Conservation (phyloP, 2,329 filamentous ascomycete genomes). For the Calonectria hongkongensis region DNA sequence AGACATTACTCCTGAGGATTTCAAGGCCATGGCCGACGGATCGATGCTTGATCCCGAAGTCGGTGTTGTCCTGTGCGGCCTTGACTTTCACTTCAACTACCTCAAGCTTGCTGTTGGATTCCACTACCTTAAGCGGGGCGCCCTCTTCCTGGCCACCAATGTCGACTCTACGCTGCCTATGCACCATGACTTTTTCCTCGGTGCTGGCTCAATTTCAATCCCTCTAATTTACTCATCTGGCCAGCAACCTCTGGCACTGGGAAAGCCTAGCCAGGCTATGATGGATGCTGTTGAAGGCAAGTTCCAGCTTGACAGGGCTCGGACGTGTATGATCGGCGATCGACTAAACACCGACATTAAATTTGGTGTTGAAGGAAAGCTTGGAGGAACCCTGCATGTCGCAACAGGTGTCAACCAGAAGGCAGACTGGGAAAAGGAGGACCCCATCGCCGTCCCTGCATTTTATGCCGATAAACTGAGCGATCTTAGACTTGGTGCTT, state of each 20-base stretch:
- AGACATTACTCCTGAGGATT: conserved; percentile 88
- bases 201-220: conserved; percentile 88
- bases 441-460: conserved; percentile 81
- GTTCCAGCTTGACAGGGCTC: conserved; percentile 88
- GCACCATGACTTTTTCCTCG: conserved; percentile 89
- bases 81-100: conserved; percentile 98
- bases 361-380: conserved; percentile 92
- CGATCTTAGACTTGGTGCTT: conserved; percentile 74
- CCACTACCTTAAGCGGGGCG: conserved; percentile 89
- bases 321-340: conserved; percentile 97
- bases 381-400: conserved; percentile 94
- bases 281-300: conserved; percentile 99
- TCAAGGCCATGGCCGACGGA: conserved; percentile 83
- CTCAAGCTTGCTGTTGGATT: conserved; percentile 90
- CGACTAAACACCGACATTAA: conserved; percentile 95
- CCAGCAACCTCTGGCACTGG: conserved; percentile 84
- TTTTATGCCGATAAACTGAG: conserved; percentile 91
- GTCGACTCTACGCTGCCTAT: conserved; percentile 92
- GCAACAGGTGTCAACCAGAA: conserved; percentile 92
- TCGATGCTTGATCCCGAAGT: conserved; percentile 89
- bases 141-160: conserved; percentile 94
- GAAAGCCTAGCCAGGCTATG: conserved; percentile 98
- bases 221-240: conserved; percentile 84
- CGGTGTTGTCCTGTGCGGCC: conserved; percentile 89
- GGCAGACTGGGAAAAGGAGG: conserved; percentile 85